Conservation (phyloP, 345 rosid species). For the Angophora floribunda region DNA sequence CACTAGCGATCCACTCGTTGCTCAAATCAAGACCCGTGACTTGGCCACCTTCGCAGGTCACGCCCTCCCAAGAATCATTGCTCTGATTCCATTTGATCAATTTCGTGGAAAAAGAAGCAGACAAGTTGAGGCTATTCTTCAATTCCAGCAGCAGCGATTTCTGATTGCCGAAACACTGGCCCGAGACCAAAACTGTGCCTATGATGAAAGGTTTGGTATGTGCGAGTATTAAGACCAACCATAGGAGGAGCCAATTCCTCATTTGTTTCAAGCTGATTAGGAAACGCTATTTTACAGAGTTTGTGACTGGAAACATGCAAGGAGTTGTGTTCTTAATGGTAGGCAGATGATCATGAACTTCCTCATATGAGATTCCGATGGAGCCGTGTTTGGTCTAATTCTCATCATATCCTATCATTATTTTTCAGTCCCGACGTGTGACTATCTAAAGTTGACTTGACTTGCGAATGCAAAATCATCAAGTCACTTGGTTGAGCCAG, state of each 20-base stretch:
- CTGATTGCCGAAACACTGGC: slow-evolving; percentile 19
- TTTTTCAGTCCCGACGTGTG: no score
- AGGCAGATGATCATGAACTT: not conserved
- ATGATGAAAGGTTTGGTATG: not conserved
- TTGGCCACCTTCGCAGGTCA: slow-evolving; percentile 7
- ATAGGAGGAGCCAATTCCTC: not conserved
- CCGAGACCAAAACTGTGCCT: not conserved
- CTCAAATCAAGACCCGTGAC: slow-evolving; percentile 30
- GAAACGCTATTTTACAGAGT: no score
- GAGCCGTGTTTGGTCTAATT: not conserved
- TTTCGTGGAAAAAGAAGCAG: not conserved
- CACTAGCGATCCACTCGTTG: slow-evolving; percentile 8
- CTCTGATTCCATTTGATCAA: slow-evolving; percentile 13
- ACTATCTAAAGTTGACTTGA: no score
- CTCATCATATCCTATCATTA: not conserved
- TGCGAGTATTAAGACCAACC: not conserved
- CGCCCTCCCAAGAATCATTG: slow-evolving; percentile 23
- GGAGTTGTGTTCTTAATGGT: not conserved
- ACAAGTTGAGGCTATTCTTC: slow-evolving; percentile 5
- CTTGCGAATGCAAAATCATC: no score
- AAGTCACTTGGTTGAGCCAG: not conserved
- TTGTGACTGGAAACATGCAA: no score
- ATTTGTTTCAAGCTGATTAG: not conserved
- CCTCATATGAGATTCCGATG: not conserved
- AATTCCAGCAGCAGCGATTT: slow-evolving; percentile 11